Percentiles rank a stretch among this genome's conserved stretches.
Conservation (phyloP, 2,329 filamentous ascomycete species). For the Sclerotinia trifoliorum region DNA sequence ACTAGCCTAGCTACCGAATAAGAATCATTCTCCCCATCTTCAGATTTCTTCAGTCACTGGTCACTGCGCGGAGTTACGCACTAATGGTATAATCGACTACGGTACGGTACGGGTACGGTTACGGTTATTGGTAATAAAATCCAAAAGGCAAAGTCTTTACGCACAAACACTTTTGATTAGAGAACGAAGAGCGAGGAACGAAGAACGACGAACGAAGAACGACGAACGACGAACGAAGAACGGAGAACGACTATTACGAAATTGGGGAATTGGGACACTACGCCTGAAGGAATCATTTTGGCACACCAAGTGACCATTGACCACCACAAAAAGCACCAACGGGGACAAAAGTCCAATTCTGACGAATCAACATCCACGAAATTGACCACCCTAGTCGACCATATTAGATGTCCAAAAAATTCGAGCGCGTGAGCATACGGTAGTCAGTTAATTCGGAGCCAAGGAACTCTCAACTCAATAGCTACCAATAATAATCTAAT, state of each 20-base stretch:
- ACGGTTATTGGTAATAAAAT: too few relatives aligned
- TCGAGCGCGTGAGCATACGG: slow-evolving; percentile 9
- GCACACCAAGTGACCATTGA: slow-evolving; percentile 6
- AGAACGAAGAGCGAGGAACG: background rate
- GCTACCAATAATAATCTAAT: background rate
- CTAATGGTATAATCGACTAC: slow-evolving; percentile 3
- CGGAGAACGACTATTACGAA: too few relatives aligned
- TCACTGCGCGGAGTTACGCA: background rate
- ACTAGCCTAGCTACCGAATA: background rate
- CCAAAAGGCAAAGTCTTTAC: background rate
- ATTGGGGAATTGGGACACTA: background rate
- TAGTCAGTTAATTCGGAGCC: slow-evolving; percentile 2
- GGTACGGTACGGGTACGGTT: background rate
- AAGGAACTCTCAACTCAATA: background rate
- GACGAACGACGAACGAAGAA: too few relatives aligned
- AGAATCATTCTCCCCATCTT: background rate
- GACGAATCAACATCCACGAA: background rate
- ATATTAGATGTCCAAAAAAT: slow-evolving; percentile 4
- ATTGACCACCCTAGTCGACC: background rate
- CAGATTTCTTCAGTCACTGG: too few relatives aligned
- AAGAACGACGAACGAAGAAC: too few relatives aligned
- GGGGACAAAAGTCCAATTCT: background rate
- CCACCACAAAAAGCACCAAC: slow-evolving; percentile 9
- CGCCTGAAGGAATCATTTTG: slow-evolving; percentile 11
- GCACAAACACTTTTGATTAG: background rate